phyloP scores from a whole-genome alignment of 2,329 filamentous ascomycete species.

The Claviceps sp. region DNA sequence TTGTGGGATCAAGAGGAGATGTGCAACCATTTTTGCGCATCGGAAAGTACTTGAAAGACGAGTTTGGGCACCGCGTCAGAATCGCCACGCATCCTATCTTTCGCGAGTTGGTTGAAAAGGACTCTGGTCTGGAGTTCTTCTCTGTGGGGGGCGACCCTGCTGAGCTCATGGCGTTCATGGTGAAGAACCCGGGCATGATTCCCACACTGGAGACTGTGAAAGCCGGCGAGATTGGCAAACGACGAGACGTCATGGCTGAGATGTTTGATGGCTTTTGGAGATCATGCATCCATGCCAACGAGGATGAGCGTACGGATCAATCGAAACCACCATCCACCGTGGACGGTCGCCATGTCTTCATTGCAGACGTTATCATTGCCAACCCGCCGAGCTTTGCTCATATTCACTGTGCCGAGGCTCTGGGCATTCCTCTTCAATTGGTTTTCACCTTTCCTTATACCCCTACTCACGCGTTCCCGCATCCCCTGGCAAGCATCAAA shows the following conservation, averaged over 20 bases:
- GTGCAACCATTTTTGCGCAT: conserved; percentile 70
- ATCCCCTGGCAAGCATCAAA: conserved; percentile 65
- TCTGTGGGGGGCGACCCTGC: conserved; percentile 66
- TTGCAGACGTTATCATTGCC: conserved; percentile 72
- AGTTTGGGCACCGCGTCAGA: conserved; percentile 61
- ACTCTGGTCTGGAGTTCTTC: conserved; percentile 67
- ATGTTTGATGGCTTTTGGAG: conserved; percentile 80
- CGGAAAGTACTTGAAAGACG: conserved; percentile 56
- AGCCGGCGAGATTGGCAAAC: conserved; percentile 56
- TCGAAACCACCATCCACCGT: conserved; percentile 21
- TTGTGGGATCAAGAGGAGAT: conserved; percentile 69
- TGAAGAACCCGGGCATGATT: conserved; percentile 69
- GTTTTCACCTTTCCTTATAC: conserved; percentile 86
- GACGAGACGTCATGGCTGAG: conserved; percentile 58
- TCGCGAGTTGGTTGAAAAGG: conserved; percentile 59
- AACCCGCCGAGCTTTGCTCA: conserved; percentile 72
- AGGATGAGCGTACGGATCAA: conserved; percentile 43
- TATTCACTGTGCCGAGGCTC: conserved; percentile 64
- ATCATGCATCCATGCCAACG: conserved; percentile 60
- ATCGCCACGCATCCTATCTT: conserved; percentile 71
- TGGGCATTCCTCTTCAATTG: conserved; percentile 65
- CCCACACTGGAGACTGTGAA: conserved; percentile 60
- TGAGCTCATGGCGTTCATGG: conserved; percentile 80
- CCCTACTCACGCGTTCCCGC: conserved; percentile 61
- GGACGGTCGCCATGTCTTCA: conserved; percentile 32